Base-by-base conservation (phyloP, 78 protist genomes). In the Polysphondylium violaceum region DNA sequence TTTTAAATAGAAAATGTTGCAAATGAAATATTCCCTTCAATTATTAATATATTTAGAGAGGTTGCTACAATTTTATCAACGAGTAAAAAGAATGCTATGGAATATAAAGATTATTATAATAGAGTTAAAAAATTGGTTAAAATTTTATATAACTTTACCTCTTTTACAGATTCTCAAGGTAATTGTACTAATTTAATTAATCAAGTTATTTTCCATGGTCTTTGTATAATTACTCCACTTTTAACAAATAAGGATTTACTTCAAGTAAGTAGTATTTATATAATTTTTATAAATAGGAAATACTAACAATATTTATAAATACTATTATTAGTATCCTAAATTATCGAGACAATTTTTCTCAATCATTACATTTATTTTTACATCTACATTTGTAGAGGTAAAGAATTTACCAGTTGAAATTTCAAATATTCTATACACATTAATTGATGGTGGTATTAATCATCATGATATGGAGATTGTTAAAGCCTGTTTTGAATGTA, bases 381-480 rank as follows among this genome's bases (percentile, higher is more conserved):
- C 43, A 16, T 43, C 79, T 5, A 79, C 67, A 7, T 1, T 3
- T 38, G 41, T 83, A 23, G 59, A 79, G 25, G 55, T 83, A 14
- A 43, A 74, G 35, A 27, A 51, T 29, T 29, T 83, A 3, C 91
- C 91, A 69, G 33, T 36, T 1, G 29, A 68, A 11, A 59, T 75
- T 9, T 14, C 11, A 2, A 69, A 58, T 44, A 55, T 73, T 9
- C 16, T 83, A 16, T 59, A 53, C 27, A 50, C 76, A 53, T 44
- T 83, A 23, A 41, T 83, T 69, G 91, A 83, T 44, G 27, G 41
- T 14, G 91, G 91, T 58, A 63, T 83, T 12, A 23, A 51, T 25
- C 91, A 83, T 44, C 79, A 83, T 59, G 79, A 83, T 58, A 23
- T 67, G 6, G 91, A 83, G 11, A 83, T 83, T 83, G 78, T 74